These are phyloP conservation scores for Glarea lozoyensis DNA, from an alignment of 495 filamentous ascomycete species.

Conservation along the genomic window DNA sequence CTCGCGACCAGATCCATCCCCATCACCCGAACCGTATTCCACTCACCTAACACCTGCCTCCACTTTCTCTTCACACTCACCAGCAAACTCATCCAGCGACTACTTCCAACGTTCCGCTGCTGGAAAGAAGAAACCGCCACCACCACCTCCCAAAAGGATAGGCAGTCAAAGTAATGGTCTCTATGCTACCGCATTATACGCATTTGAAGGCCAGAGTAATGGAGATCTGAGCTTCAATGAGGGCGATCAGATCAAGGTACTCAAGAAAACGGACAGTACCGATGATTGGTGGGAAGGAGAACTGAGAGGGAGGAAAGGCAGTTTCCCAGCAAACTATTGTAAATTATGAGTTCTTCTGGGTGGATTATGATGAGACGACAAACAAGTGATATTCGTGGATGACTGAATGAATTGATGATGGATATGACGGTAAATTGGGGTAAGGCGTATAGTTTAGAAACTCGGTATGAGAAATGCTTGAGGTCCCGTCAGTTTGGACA, in stretches of 20 bases:
- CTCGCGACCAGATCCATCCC: conserved; percentile 2
- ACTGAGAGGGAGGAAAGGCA: conserved; percentile 60
- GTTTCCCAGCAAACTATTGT: conserved; percentile 90
- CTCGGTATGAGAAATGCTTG: too few relatives aligned
- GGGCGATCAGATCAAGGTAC: conserved; percentile 75
- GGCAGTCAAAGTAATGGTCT: conserved; percentile 25
- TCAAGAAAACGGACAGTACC: conserved; percentile 74
- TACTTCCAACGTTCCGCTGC: conserved; percentile 17
- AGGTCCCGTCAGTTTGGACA: too few relatives aligned
- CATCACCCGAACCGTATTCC: conserved; percentile 10
- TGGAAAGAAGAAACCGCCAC: conserved; percentile 25
- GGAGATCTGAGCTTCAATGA: conserved; percentile 78
- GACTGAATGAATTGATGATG: too few relatives aligned
- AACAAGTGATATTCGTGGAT: too few relatives aligned
- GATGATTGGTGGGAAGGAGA: conserved; percentile 98
- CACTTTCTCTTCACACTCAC: conserved; percentile 16
- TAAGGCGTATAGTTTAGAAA: too few relatives aligned
- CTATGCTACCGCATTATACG: conserved; percentile 74
- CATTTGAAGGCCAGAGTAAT: conserved; percentile 60
- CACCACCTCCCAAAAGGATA: conserved; percentile 23
- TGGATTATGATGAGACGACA: too few relatives aligned
- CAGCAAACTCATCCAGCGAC: conserved; percentile 15
- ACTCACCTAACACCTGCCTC: conserved; percentile 13
- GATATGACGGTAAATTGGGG: too few relatives aligned
- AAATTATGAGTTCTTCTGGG: too few relatives aligned